phyloP scores from a whole-genome alignment of 352 stramenopile species.

The Globisporangium echinulatum region DNA sequence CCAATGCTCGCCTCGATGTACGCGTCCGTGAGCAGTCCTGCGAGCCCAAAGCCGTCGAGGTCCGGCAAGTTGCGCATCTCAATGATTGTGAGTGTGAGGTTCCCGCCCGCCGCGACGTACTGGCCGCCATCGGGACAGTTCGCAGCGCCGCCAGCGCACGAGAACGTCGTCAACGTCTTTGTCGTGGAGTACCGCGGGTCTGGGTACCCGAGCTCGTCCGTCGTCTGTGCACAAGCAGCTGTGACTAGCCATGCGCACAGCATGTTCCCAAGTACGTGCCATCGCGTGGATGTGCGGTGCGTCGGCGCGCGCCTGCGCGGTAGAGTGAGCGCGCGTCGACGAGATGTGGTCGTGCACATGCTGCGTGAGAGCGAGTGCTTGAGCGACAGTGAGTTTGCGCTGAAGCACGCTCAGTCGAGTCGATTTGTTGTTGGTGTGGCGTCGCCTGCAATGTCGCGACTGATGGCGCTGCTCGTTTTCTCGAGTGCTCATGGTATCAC shows the following conservation, averaged over 20 bases:
- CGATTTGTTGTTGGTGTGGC: no score
- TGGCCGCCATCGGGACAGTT: constrained; percentile 71
- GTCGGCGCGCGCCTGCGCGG: no score
- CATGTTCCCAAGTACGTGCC: neutral
- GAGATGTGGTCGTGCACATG: neutral
- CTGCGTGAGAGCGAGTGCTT: neutral
- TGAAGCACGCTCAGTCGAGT: neutral
- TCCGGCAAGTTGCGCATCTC: constrained; percentile 83
- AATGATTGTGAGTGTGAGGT: constrained; percentile 81
- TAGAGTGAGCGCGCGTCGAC: neutral
- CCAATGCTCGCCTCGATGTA: constrained; percentile 74
- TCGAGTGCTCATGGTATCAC: no score
- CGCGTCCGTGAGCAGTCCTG: constrained; percentile 63
- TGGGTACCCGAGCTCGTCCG: constrained; percentile 44
- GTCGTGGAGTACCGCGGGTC: constrained; percentile 57
- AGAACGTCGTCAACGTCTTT: constrained; percentile 52
- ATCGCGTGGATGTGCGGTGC: neutral
- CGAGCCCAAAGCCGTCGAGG: constrained; percentile 68
- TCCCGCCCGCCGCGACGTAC: constrained; percentile 74
- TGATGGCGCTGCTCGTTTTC: no score
- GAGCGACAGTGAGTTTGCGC: neutral
- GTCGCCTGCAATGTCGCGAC: no score
- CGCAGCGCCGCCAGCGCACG: constrained; percentile 49
- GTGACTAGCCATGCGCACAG: neutral
- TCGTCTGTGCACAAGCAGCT: constrained; percentile 34